Evolutionary conservation across 768 basidiomycete genomes (phyloP).

Genomic region (Mycena indigotica): DNA sequence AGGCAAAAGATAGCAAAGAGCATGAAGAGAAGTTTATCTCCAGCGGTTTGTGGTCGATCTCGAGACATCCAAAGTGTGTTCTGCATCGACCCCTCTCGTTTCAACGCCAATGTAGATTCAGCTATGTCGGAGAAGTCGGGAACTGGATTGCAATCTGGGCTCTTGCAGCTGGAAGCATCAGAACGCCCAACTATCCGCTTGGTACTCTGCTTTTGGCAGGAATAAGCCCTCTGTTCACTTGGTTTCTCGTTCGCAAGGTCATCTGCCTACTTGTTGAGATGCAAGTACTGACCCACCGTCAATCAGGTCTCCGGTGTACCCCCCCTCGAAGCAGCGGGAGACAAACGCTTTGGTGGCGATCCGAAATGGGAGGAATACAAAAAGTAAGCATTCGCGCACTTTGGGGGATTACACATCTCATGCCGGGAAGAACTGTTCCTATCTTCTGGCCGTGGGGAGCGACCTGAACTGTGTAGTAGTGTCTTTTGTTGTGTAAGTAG

Average conservation of each 20-base stretch:
- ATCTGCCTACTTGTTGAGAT: constrained; percentile 15
- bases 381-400: constrained; percentile 36
- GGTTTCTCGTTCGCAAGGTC: constrained; percentile 58
- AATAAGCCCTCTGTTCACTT: constrained; percentile 65
- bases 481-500: no score
- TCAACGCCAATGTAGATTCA: constrained; percentile 25
- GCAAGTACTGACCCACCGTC: background rate
- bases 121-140: constrained; percentile 73
- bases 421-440: constrained; percentile 38
- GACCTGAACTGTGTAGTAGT: background rate
- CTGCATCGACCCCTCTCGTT: background rate
- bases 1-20: constrained; percentile 57
- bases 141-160: constrained; percentile 71
- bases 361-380: constrained; percentile 62
- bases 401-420: background rate
- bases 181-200: constrained; percentile 46
- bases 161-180: constrained; percentile 52
- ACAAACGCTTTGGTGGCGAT: constrained; percentile 59
- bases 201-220: constrained; percentile 49
- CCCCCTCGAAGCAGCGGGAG: constrained; percentile 58
- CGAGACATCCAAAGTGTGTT: constrained; percentile 72
- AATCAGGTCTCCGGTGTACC: constrained; percentile 68
- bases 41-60: constrained; percentile 65
- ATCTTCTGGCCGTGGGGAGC: constrained; percentile 52
- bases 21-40: constrained; percentile 75